phyloP scores from a whole-genome alignment of 495 filamentous ascomycete genomes.

The Penicillium dipodomyicola region DNA sequence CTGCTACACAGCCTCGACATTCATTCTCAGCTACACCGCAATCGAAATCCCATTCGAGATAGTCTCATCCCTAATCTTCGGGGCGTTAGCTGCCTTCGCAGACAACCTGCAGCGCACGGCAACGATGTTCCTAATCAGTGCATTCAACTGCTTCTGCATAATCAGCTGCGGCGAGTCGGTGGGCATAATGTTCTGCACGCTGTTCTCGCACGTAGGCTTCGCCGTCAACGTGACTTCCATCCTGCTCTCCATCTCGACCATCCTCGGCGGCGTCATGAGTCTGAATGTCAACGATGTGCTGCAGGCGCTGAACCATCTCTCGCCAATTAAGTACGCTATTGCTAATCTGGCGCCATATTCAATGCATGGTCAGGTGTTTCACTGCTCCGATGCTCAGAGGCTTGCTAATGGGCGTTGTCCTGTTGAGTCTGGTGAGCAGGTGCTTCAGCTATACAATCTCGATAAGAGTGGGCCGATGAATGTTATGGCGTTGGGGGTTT shows the following conservation, averaged over 20 bases:
- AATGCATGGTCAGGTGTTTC: slow-evolving; percentile 54
- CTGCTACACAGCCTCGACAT: slow-evolving; percentile 64
- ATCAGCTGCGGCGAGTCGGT: slow-evolving; percentile 70
- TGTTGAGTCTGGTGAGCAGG: slow-evolving; percentile 60
- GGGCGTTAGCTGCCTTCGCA: slow-evolving; percentile 55
- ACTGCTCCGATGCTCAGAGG: slow-evolving; percentile 54
- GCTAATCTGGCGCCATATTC: slow-evolving; percentile 62
- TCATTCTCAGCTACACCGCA: slow-evolving; percentile 64
- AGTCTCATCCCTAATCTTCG: slow-evolving; percentile 59
- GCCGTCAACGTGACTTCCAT: slow-evolving; percentile 66
- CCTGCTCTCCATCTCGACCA: slow-evolving; percentile 60
- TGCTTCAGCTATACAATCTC: slow-evolving; percentile 61
- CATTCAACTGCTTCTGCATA: slow-evolving; percentile 68
- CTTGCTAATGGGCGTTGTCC: slow-evolving; percentile 58
- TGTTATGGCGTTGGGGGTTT: slow-evolving; percentile 57
- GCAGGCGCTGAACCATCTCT: slow-evolving; percentile 66
- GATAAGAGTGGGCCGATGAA: slow-evolving; percentile 55
- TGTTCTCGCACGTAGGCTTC: slow-evolving; percentile 72
- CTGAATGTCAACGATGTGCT: slow-evolving; percentile 63
- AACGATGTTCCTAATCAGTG: slow-evolving; percentile 61
- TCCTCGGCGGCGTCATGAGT: slow-evolving; percentile 68
- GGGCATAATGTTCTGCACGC: slow-evolving; percentile 77
- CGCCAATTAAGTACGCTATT: slow-evolving; percentile 64
- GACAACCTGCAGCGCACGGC: slow-evolving; percentile 60
- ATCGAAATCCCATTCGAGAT: slow-evolving; percentile 71